Evolutionary conservation across 345 rosid species (phyloP), one percentile per base, ranked within the genome.

Genomic region (Bruguiera gymnorhiza): DNA sequence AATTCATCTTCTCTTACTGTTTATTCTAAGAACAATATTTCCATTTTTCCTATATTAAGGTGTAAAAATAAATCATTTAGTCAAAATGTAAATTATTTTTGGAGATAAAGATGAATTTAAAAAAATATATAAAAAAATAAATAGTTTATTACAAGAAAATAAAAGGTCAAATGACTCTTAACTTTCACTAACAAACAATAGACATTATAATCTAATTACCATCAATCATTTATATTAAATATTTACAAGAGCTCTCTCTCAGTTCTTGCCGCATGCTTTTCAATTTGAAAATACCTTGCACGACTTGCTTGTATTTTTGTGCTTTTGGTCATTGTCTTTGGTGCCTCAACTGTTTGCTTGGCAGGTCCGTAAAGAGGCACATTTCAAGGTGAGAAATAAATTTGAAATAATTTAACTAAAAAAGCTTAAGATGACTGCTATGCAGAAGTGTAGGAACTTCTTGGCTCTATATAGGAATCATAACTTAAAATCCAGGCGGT

Each of bases 281-380:
- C 96, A 96, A 48, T 94, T 94, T 6, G 99, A 94, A 75, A 88
- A 91, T 21, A 94, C 97, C 9, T 87, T 92, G 0, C 97, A 0
- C 86, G 96, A 80, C 88, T 91, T 51, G 99, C 96, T 9, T 91
- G 97, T 62, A 96, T 91, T 67, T 83, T 89, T 58, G 99, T 94
- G 78, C 97, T 94, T 26, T 69, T 95, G 86, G 86, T 90, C 61
- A 95, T 97, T 75, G 75, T 95, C 43, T 95, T 89, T 95, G 88
- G 88, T 90, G 97, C 97, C 99, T 58, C 92, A 88, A 84, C 80
- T 95, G 6, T 91, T 97, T 7, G 89, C 97, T 48, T 95, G 99
- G 99, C 83, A 93, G 29, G 83, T 82, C 23, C 23, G 23, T 23
- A 23, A 23, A 23, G 23, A 23, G 23, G 23, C 23, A 23, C 23